Base-by-base conservation (phyloP, 148 eudicot species). In the Rhododendron griersonianum region DNA sequence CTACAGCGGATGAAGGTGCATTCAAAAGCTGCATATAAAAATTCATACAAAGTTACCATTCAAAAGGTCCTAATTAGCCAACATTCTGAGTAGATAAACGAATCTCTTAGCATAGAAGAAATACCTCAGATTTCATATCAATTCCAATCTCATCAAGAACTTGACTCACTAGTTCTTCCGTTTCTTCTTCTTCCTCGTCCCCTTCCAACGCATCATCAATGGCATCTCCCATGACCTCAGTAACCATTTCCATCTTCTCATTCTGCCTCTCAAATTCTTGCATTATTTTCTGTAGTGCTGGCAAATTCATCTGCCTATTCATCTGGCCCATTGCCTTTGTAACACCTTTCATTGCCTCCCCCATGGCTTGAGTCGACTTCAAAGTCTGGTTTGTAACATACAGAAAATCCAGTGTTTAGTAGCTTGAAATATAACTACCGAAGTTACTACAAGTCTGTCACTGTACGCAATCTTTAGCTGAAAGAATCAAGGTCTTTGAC, bases 331-430 rank as follows among this genome's bases (percentile, higher is more conserved):
- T 97, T 53, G 99, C 99, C 92, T 97, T 97, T 55, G 99, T 97
- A 48, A 97, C 98, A 83, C 99, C 99, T 89, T 94, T 97, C 98
- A 97, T 97, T 33, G 99, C 99, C 90, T 97, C 96, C 84, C 99
- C 99, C 99, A 97, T 97, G 80, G 99, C 99, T 97, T 97, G 99
- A 23, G 99, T 97, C 0, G 99, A 97, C 89, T 97, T 97, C 89
- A 97, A 86, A 37, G 99, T 96, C 99, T 96, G 91, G 28, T 77
- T 81, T 77, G 44, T 48, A 2, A 53, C 7, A 35, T 0, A 84
- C 2, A 51, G 41, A 51, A 7, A 51, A 37, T 37, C 74, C 7
- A 33, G 53, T n/a, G 67, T 50, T 37, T 16, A 69, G 78, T 67
- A 47, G 13, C 53, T 28, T 28, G 47, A 44, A 63, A 51, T 21